These are phyloP conservation scores for Cyberlindnera mississippiensis DNA, from an alignment of 805 yeast genomes.

Conservation along the genomic window DNA sequence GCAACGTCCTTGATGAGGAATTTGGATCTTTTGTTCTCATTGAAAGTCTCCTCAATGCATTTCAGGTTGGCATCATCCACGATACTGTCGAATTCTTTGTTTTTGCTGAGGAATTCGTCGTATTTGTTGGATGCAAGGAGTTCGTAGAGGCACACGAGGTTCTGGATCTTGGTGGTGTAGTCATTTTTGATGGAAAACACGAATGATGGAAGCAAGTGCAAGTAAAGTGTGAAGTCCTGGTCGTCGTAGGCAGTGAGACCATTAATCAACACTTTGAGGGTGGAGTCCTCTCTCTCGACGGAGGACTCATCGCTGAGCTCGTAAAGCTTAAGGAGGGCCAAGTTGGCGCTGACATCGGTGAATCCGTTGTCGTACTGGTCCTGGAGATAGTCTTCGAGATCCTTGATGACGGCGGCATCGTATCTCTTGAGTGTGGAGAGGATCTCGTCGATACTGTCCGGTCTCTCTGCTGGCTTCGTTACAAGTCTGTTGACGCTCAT, in stretches of 20 bases:
- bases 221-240: constrained; percentile 40
- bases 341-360: constrained; percentile 40
- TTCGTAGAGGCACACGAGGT: constrained; percentile 24
- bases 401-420: constrained; percentile 39
- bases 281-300: constrained; percentile 35
- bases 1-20: constrained; percentile 18
- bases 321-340: constrained; percentile 43
- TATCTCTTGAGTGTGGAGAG: constrained; percentile 41
- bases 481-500: constrained; percentile 32
- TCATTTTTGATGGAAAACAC: constrained; percentile 28
- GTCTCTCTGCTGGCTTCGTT: constrained; percentile 35
- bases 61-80: constrained; percentile 18
- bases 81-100: constrained; percentile 18
- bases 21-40: constrained; percentile 22
- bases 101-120: constrained; percentile 20
- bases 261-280: constrained; percentile 36
- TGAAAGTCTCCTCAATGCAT: constrained; percentile 18
- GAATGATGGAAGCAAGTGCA: constrained; percentile 42
- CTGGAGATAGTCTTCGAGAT: constrained; percentile 41
- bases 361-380: constrained; percentile 36
- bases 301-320: constrained; percentile 34
- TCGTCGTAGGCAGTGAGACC: constrained; percentile 39
- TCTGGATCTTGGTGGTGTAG: constrained; percentile 25
- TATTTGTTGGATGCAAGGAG: constrained; percentile 22
- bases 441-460: constrained; percentile 36